phyloP scores from a whole-genome alignment of 116 monocot species.

The Dioscorea cayenensis region DNA sequence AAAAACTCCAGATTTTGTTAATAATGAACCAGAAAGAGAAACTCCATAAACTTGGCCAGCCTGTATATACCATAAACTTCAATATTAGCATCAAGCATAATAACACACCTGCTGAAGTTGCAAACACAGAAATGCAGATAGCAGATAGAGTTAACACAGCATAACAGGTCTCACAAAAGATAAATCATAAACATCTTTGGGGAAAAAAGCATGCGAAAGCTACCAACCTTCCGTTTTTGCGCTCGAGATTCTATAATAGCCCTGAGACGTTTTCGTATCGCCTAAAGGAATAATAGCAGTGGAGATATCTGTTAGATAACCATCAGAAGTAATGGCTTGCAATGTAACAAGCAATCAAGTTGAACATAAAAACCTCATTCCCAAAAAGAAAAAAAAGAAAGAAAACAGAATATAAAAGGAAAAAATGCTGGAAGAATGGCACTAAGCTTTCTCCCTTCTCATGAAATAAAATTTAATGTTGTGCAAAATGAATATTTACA shows the following conservation, averaged over 20 bases:
- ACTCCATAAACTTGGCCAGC: constrained; percentile 98
- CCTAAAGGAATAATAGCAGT: constrained; percentile 36
- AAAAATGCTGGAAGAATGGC: too few relatives aligned
- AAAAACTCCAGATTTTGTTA: constrained; percentile 68
- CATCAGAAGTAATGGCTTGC: too few relatives aligned
- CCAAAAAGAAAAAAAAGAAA: too few relatives aligned
- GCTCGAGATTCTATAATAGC: constrained; percentile 96
- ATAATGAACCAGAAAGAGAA: constrained; percentile 79
- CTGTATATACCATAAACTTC: constrained; percentile 30
- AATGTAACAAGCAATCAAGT: too few relatives aligned
- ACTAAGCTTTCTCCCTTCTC: too few relatives aligned
- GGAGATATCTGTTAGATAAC: not conserved
- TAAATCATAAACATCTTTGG: too few relatives aligned
- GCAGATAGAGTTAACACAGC: not conserved
- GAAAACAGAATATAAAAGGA: too few relatives aligned
- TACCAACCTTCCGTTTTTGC: constrained; percentile 81
- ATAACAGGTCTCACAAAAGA: not conserved
- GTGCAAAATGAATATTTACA: too few relatives aligned
- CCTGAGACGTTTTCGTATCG: constrained; percentile 71
- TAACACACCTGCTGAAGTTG: not conserved
- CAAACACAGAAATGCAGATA: not conserved
- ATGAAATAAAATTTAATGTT: too few relatives aligned
- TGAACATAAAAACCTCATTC: too few relatives aligned
- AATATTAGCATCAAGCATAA: constrained; percentile 10
- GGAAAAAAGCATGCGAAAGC: not conserved